These are phyloP conservation scores for Russula virescens DNA, from an alignment of 768 basidiomycete species.

Conservation along the genomic window DNA sequence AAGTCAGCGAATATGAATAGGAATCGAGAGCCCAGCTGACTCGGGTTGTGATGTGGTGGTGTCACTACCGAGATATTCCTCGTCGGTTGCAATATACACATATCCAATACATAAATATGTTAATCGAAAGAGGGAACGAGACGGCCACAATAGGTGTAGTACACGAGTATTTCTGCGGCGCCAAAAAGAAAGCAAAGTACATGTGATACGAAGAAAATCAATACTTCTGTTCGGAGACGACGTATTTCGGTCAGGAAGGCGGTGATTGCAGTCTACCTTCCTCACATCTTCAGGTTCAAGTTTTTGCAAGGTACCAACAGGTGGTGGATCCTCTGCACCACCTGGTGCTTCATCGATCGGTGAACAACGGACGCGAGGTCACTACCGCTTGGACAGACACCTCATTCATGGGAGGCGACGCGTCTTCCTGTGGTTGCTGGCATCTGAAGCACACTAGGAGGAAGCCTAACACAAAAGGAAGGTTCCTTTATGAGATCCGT, in stretches of 20 bases:
- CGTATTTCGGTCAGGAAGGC: background rate
- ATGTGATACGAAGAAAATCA: background rate
- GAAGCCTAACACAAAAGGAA: conserved; percentile 49
- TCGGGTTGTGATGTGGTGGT: background rate
- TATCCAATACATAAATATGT: conserved; percentile 16
- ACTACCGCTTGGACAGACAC: conserved; percentile 47
- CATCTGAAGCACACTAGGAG: conserved; percentile 33
- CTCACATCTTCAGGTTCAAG: conserved; percentile 19
- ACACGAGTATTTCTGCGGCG: background rate
- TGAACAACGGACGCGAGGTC: conserved; percentile 65
- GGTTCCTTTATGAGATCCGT: conserved; percentile 38
- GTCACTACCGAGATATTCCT: background rate
- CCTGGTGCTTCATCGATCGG: conserved; percentile 8
- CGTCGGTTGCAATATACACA: conserved; percentile 10
- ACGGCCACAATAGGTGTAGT: background rate
- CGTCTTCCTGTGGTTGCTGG: conserved; percentile 18
- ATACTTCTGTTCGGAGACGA: background rate
- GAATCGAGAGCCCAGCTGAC: too few species aligned
- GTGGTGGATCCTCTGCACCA: background rate
- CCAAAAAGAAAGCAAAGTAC: conserved; percentile 3
- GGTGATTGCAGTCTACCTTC: conserved; percentile 15
- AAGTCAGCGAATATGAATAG: too few species aligned
- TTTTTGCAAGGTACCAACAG: background rate
- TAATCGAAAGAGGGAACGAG: background rate
- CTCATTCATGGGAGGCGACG: conserved; percentile 45